A percentile compares a stretch with the other conserved stretches of the same genome.
These are phyloP conservation scores for Aaosphaeria arxii DNA, from an alignment of 2,329 filamentous ascomycete genomes.

Conservation along the genomic window DNA sequence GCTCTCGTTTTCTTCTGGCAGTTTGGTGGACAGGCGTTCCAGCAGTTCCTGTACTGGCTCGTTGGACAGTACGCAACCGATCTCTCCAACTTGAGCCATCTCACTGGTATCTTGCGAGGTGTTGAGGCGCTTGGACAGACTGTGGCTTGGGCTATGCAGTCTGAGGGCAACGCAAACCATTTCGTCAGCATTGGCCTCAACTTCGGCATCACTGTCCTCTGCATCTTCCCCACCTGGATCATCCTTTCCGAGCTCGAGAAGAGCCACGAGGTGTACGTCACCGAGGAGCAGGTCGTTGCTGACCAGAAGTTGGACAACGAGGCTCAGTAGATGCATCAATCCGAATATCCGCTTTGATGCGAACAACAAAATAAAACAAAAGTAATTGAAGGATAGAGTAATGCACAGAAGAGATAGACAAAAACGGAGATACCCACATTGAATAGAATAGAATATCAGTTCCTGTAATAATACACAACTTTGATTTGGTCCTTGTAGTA, in stretches of 20 bases:
- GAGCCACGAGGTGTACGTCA: slow-evolving; percentile 26
- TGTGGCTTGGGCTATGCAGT: slow-evolving; percentile 38
- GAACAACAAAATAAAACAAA: no score
- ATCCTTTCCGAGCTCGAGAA: slow-evolving; percentile 28
- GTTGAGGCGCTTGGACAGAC: slow-evolving; percentile 34
- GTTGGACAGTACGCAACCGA: slow-evolving; percentile 36
- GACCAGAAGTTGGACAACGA: slow-evolving; percentile 5
- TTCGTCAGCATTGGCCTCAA: slow-evolving; percentile 36
- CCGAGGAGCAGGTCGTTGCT: slow-evolving; percentile 11
- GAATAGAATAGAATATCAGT: no score
- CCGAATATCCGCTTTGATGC: no score
- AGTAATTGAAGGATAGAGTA: no score
- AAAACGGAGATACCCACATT: no score
- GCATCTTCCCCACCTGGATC: slow-evolving; percentile 32
- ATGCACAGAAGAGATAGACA: no score
- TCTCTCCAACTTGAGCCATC: slow-evolving; percentile 28
- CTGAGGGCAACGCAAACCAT: slow-evolving; percentile 33
- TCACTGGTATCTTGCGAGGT: slow-evolving; percentile 35
- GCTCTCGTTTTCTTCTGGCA: slow-evolving; percentile 36
- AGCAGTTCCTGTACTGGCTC: slow-evolving; percentile 36
- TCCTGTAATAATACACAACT: no score
- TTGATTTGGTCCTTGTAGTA: no score
- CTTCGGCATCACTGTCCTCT: slow-evolving; percentile 30
- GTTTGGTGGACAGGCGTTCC: slow-evolving; percentile 35
- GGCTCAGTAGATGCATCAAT: no score